Evolutionary conservation across 129 eudicot genomes (phyloP).

Genomic region (Arctium lappa): DNA sequence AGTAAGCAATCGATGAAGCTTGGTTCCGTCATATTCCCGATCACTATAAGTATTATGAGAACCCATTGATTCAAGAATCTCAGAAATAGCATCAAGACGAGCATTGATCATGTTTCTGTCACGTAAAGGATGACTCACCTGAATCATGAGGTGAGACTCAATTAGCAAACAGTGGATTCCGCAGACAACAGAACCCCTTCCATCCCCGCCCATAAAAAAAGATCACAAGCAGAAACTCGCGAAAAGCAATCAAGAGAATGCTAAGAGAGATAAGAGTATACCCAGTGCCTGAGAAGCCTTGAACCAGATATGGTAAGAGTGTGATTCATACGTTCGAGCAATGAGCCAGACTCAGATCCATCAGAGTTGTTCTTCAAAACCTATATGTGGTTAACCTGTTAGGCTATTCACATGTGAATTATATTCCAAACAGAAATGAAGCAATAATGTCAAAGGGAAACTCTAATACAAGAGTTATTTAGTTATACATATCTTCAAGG

Average conservation of each 20-base stretch:
- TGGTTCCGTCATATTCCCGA: conserved; percentile 30
- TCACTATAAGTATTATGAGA: conserved; percentile 30
- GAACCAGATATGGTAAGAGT: conserved; percentile 80
- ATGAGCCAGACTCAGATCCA: conserved; percentile 79
- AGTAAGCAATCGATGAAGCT: conserved; percentile 51
- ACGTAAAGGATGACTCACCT: conserved; percentile 92
- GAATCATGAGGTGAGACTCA: conserved; percentile 17
- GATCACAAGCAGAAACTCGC: neutral
- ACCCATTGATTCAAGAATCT: conserved; percentile 77
- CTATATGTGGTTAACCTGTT: conserved; percentile 33
- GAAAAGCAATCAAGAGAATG: neutral
- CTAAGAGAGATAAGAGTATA: conserved; percentile 26
- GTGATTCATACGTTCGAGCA: conserved; percentile 68
- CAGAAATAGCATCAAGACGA: conserved; percentile 90
- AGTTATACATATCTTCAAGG: neutral
- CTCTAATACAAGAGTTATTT: neutral
- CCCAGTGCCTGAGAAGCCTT: conserved; percentile 94
- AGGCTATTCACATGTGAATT: neutral
- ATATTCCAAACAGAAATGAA: neutral
- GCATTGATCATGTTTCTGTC: conserved; percentile 68
- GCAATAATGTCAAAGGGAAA: neutral
- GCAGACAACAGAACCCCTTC: neutral
- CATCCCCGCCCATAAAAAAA: neutral
- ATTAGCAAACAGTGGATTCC: neutral
- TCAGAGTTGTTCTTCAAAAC: conserved; percentile 67